Evolutionary conservation across 2,329 filamentous ascomycete species (phyloP).

Genomic region (Delphinella strobiligena): DNA sequence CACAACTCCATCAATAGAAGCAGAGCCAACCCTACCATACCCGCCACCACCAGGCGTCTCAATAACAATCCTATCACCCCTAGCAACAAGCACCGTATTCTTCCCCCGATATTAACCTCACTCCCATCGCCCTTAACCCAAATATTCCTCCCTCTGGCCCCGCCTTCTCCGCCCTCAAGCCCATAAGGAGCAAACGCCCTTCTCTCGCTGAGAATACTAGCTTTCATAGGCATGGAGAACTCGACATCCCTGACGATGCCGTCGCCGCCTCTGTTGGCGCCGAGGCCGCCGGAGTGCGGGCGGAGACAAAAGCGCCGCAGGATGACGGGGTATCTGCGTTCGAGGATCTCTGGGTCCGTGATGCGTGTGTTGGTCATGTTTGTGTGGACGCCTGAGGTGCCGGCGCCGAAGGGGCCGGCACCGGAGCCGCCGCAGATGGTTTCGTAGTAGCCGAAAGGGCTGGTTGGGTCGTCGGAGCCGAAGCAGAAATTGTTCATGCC

Average conservation of each 20-base stretch:
- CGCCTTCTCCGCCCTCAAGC: constrained; percentile 65
- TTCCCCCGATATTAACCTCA: constrained; percentile 55
- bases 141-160: constrained; percentile 62
- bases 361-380: constrained; percentile 75
- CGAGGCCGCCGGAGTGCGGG: constrained; percentile 46
- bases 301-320: constrained; percentile 54
- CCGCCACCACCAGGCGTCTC: too few relatives aligned
- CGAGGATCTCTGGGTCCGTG: constrained; percentile 62
- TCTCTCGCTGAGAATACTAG: constrained; percentile 61
- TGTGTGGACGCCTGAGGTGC: constrained; percentile 56
- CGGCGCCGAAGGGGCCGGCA: constrained; percentile 58
- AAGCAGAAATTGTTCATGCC: too few relatives aligned
- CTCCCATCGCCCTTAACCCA: constrained; percentile 59
- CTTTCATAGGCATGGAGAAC: constrained; percentile 59
- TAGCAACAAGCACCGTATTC: constrained; percentile 61
- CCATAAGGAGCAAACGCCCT: constrained; percentile 64
- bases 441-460: too few relatives aligned
- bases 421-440: constrained; percentile 64
- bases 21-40: too few relatives aligned
- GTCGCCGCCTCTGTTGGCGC: constrained; percentile 54
- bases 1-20: too few relatives aligned
- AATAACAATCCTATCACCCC: constrained; percentile 61
- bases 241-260: constrained; percentile 65
- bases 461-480: too few relatives aligned
- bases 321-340: constrained; percentile 58